These are phyloP conservation scores for Lachnellula suecica DNA, from an alignment of 2,329 filamentous ascomycete species.

Conservation along the genomic window DNA sequence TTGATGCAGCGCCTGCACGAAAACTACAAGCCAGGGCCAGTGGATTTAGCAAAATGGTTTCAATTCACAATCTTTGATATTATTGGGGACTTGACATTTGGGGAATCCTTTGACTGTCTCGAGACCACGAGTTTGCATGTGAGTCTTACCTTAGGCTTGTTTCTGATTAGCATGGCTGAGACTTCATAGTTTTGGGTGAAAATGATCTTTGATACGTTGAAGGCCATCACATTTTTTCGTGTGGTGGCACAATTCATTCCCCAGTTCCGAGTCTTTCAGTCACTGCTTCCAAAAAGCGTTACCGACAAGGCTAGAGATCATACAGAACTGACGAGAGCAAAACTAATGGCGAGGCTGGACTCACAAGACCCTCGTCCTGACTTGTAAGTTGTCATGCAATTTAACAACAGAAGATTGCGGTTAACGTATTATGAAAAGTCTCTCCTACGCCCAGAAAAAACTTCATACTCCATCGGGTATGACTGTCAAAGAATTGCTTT, in stretches of 20 bases:
- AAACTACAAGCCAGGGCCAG: conserved; percentile 17
- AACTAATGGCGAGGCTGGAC: conserved; percentile 2
- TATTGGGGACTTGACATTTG: conserved; percentile 44
- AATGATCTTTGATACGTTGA: neutral
- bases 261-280: neutral
- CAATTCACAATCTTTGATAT: conserved; percentile 38
- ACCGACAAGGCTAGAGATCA: neutral
- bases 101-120: conserved; percentile 38
- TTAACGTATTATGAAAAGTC: neutral
- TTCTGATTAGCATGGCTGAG: neutral
- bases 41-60: conserved; percentile 34
- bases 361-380: conserved; percentile 2
- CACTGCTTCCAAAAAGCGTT: neutral
- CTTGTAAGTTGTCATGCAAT: conserved; percentile 1
- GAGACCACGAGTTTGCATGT: conserved; percentile 10
- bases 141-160: neutral
- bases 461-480: neutral
- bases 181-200: neutral
- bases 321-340: neutral
- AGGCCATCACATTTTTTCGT: neutral
- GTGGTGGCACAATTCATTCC: neutral
- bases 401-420: neutral
- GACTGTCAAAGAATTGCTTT: neutral
- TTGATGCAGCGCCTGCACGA: conserved; percentile 33
- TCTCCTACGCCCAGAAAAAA: neutral